These are phyloP conservation scores for Fusarium nanum DNA, from an alignment of 2,329 filamentous ascomycete genomes.

Conservation along the genomic window DNA sequence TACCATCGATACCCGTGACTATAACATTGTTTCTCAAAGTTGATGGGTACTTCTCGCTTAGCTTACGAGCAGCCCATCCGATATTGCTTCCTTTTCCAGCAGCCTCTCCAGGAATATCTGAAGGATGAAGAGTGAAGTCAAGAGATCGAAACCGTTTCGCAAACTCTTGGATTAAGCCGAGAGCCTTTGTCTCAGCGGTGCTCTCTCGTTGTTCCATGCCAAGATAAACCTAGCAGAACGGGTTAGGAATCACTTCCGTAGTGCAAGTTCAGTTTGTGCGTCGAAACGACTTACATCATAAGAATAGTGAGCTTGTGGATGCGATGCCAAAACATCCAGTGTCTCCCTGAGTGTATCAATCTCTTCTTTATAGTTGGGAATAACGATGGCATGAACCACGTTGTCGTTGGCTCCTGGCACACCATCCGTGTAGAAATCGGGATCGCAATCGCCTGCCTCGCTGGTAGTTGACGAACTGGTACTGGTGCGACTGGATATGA, in stretches of 20 bases:
- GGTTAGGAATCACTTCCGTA: slow-evolving; percentile 9
- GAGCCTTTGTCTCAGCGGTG: slow-evolving; percentile 70
- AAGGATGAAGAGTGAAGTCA: slow-evolving; percentile 74
- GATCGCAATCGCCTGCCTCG: slow-evolving; percentile 64
- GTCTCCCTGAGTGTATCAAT: slow-evolving; percentile 75
- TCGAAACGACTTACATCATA: slow-evolving; percentile 72
- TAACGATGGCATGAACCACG: slow-evolving; percentile 73
- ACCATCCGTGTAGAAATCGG: slow-evolving; percentile 59
- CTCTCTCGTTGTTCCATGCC: slow-evolving; percentile 78
- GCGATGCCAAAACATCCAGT: slow-evolving; percentile 74
- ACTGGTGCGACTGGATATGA: slow-evolving; percentile 58
- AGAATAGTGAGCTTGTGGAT: slow-evolving; percentile 69
- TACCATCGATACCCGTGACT: slow-evolving; percentile 79
- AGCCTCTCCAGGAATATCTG: slow-evolving; percentile 73
- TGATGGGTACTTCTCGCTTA: slow-evolving; percentile 70
- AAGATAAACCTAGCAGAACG: slow-evolving; percentile 68
- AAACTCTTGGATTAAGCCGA: slow-evolving; percentile 70
- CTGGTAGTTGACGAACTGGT: slow-evolving; percentile 61
- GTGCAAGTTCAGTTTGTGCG: background rate
- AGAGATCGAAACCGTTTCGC: slow-evolving; percentile 73
- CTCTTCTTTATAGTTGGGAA: slow-evolving; percentile 82
- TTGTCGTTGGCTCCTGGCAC: slow-evolving; percentile 56
- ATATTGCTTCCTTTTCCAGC: slow-evolving; percentile 82
- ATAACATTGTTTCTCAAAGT: slow-evolving; percentile 69
- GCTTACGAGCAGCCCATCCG: slow-evolving; percentile 75